Evolutionary conservation across 768 basidiomycete species (phyloP).

Genomic region (Albatrellus ellisii): DNA sequence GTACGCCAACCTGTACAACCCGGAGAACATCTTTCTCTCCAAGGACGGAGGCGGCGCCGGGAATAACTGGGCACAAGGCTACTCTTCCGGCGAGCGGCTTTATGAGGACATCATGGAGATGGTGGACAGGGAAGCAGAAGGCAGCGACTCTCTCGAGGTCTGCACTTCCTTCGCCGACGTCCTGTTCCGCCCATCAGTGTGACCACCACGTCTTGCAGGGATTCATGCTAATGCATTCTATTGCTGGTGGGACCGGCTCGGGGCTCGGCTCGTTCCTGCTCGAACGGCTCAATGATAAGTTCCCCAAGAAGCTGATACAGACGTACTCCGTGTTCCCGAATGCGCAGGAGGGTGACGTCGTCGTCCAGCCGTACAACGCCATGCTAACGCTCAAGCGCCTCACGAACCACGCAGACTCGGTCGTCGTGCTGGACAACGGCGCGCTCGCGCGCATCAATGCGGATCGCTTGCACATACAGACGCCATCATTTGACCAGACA

Average conservation of each 20-base stretch:
- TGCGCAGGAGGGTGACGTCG: constrained; percentile 86
- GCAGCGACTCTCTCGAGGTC: constrained; percentile 93
- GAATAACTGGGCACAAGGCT: constrained; percentile 98
- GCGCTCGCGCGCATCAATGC: constrained; percentile 88
- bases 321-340: constrained; percentile 99
- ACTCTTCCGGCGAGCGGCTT: constrained; percentile 75
- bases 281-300: constrained; percentile 92
- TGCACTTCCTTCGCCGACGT: constrained; percentile 10
- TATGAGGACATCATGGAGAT: constrained; percentile 99
- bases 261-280: constrained; percentile 97
- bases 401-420: constrained; percentile 93
- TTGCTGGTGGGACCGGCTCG: constrained; percentile 97
- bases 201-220: constrained; percentile 42
- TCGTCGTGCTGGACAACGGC: constrained; percentile 94
- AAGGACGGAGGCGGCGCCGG: constrained; percentile 99
- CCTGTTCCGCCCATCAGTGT: neutral
- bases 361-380: constrained; percentile 98
- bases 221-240: constrained; percentile 98
- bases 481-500: constrained; percentile 81
- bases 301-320: constrained; percentile 98
- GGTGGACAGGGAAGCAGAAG: constrained; percentile 96
- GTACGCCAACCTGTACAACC: constrained; percentile 88
- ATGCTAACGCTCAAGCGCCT: constrained; percentile 86
- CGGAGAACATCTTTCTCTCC: constrained; percentile 92
- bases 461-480: constrained; percentile 81